Evolutionary conservation across 768 basidiomycete species (phyloP).

Genomic region (Lanmaoa pseudosensibilis): DNA sequence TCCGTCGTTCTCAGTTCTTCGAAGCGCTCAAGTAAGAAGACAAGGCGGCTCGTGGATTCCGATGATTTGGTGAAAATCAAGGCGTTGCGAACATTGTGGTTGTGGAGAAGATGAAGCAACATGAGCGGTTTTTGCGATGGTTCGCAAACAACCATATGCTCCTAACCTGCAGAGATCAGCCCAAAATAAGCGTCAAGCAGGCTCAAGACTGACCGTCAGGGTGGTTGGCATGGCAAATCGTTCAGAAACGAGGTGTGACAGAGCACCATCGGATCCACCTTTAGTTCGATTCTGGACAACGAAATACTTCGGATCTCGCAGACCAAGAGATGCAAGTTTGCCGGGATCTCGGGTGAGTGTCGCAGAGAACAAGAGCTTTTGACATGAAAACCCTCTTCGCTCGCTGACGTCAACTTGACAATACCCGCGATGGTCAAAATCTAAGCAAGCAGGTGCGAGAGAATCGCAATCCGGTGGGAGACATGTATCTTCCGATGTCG

Average conservation of each 20-base stretch:
- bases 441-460: constrained; percentile 60
- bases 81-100: constrained; percentile 59
- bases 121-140: constrained; percentile 83
- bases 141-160: constrained; percentile 82
- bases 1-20: constrained; percentile 46
- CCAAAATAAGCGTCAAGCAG: neutral
- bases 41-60: constrained; percentile 82
- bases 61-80: constrained; percentile 97
- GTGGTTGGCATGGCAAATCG: constrained; percentile 80
- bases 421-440: constrained; percentile 14
- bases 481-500: constrained; percentile 6
- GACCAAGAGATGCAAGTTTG: constrained; percentile 80
- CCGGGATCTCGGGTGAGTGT: constrained; percentile 93
- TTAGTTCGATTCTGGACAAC: constrained; percentile 62
- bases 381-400: constrained; percentile 65
- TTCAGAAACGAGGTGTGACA: constrained; percentile 63
- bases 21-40: constrained; percentile 80
- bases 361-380: constrained; percentile 95
- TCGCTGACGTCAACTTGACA: constrained; percentile 57
- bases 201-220: constrained; percentile 53
- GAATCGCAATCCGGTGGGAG: constrained; percentile 36
- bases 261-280: constrained; percentile 35
- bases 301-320: constrained; percentile 84
- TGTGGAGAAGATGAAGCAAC: constrained; percentile 82
- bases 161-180: constrained; percentile 45